Evolutionary conservation across 2,329 filamentous ascomycete genomes (phyloP), one percentile per base, ranked within the genome.

Genomic region (Penicillium frequentans): DNA sequence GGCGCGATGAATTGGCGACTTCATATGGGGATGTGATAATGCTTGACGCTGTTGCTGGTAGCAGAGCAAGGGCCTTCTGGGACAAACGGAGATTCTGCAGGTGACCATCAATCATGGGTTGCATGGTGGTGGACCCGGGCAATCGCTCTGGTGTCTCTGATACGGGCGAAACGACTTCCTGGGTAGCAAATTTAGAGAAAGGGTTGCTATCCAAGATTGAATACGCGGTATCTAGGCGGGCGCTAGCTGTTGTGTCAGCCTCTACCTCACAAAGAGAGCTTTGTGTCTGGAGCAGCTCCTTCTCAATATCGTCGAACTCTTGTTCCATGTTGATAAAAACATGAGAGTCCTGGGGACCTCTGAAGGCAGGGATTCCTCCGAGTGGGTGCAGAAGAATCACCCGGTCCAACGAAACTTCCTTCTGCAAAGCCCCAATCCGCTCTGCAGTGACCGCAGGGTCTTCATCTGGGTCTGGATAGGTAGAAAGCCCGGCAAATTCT

Each of bases 261-360:
- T 48, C 43, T 23, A 47, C 54, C 49, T 43, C 58, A 21, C 48
- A 46, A 6, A 64, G 52, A 8, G 65, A 64, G n/a, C 58, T 51
- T 49, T 64, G 65, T 23, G 64, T 65, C 44, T 70, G 67, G 29
- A 70, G 67, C 5, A 96, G 79, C 63, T 91, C 84, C 16, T 82
- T 74, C 59, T 85, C 81, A 49, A 96, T 88, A 26, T 83, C 77
- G 1, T 84, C 79, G 64, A 90, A 96, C 70, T 99, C 93, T 69
- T 98, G 92, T 69, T 96, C 90, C 55, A 99, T 82, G 66, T 99
- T 99, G 70, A 99, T 85, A 70, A 97, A 98, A 8, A 95, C 85
- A 70, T 95, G 89, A 2, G 89, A 50, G 82, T 84, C 64, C 73
- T 89, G 77, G 45, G 83, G 77, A 63, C 83, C 73, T 71, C 82